Percentiles rank a stretch among this genome's conserved stretches.
These are phyloP conservation scores for Salix udensis DNA, from an alignment of 345 rosid species.

Conservation along the genomic window DNA sequence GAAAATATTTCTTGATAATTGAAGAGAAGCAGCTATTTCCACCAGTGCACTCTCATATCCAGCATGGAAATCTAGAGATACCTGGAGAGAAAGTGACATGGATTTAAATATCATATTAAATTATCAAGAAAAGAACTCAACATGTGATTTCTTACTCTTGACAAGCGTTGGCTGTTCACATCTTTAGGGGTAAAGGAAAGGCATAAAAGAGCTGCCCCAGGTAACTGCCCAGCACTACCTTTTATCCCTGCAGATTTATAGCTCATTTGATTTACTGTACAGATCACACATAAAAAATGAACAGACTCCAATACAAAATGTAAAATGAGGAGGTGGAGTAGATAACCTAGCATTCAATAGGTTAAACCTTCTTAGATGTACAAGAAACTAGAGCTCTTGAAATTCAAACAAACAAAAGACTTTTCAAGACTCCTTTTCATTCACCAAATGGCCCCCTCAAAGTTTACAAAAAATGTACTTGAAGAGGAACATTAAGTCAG, in stretches of 20 bases:
- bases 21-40: constrained; percentile 71
- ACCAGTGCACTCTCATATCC: constrained; percentile 54
- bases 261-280: constrained; percentile 5
- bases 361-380: no score
- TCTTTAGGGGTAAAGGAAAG: constrained; percentile 52
- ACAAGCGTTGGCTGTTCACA: constrained; percentile 38
- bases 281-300: background rate
- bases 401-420: no score
- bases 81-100: constrained; percentile 38
- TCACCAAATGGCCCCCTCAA: no score
- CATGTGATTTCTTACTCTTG: constrained; percentile 41
- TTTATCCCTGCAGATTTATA: constrained; percentile 52
- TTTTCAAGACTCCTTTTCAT: no score
- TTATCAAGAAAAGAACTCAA: constrained; percentile 14
- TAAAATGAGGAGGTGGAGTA: no score
- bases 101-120: constrained; percentile 13
- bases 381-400: no score
- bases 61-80: constrained; percentile 47
- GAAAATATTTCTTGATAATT: constrained; percentile 72
- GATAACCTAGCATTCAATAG: no score
- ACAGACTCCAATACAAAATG: background rate
- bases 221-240: constrained; percentile 47
- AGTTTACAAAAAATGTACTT: no score
- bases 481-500: no score
- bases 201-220: constrained; percentile 83